Evolutionary conservation across 768 basidiomycete species (phyloP).

Genomic region (Serendipita sp.): DNA sequence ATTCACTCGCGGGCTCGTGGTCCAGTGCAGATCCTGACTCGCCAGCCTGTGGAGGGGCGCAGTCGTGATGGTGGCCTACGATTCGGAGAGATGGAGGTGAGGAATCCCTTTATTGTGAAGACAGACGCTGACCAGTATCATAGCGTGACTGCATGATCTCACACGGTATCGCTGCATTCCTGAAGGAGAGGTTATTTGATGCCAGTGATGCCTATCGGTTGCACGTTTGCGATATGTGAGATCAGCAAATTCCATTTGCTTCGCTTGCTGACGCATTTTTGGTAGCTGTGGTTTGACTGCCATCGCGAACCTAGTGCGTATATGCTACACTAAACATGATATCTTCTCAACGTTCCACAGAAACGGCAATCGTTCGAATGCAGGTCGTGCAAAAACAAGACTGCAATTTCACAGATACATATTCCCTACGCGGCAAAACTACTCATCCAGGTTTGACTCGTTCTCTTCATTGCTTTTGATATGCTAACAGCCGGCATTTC

Average conservation of each 20-base stretch:
- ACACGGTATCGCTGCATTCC: conserved; percentile 93
- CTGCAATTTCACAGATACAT: conserved; percentile 77
- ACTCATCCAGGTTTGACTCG: conserved; percentile 65
- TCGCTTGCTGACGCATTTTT: background rate
- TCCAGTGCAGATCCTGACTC: conserved; percentile 91
- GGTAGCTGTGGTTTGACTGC: conserved; percentile 84
- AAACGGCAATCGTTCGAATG: conserved; percentile 99
- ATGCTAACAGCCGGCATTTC: background rate
- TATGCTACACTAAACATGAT: background rate
- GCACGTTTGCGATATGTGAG: conserved; percentile 93
- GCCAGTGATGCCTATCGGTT: conserved; percentile 86
- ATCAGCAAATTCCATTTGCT: conserved; percentile 13
- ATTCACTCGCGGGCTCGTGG: conserved; percentile 96
- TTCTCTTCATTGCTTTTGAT: background rate
- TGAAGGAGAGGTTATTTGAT: conserved; percentile 93
- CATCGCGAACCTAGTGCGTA: conserved; percentile 80
- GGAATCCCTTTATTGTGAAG: conserved; percentile 6
- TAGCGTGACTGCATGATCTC: conserved; percentile 98
- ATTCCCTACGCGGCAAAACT: conserved; percentile 96
- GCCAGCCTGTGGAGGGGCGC: conserved; percentile 97
- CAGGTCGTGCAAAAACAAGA: conserved; percentile 94
- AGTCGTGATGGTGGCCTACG: conserved; percentile 97
- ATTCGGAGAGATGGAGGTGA: conserved; percentile 96
- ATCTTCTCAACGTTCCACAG: conserved; percentile 20
- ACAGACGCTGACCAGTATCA: background rate